Percentiles rank a stretch among this genome's conserved stretches.
These are phyloP conservation scores for Heliamphora exappendiculata DNA, from an alignment of 148 eudicot genomes.

Conservation along the genomic window DNA sequence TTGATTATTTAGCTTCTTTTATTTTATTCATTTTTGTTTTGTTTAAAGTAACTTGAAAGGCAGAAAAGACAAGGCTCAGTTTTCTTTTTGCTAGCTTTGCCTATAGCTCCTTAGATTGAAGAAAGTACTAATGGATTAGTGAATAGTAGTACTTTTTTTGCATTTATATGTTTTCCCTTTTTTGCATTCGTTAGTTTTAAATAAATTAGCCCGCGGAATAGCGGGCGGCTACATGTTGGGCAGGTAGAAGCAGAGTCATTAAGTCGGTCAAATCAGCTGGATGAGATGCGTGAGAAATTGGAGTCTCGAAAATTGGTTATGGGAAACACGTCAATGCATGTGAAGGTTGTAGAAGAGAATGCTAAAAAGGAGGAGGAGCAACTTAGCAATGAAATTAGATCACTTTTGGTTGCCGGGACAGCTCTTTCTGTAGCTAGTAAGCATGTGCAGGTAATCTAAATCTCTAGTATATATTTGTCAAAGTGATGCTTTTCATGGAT, in stretches of 20 bases:
- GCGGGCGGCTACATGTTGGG: conserved; percentile 25
- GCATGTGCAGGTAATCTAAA: conserved; percentile 53
- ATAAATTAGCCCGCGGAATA: conserved; percentile 22
- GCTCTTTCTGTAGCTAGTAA: conserved; percentile 66
- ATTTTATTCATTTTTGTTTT: not conserved
- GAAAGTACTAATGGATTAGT: not conserved
- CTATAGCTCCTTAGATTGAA: not conserved
- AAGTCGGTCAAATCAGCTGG: conserved; percentile 61
- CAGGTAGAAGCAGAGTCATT: conserved; percentile 79
- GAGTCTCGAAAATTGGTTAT: conserved; percentile 59
- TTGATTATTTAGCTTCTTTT: not conserved
- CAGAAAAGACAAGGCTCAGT: not conserved
- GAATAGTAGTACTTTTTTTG: not conserved
- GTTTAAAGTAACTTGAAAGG: not conserved
- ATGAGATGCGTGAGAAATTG: conserved; percentile 78
- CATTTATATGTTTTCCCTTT: not conserved
- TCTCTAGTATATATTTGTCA: not conserved
- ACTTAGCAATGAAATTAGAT: conserved; percentile 65
- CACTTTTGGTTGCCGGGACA: conserved; percentile 71
- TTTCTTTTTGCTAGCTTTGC: not conserved
- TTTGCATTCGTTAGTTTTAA: conserved; percentile 20
- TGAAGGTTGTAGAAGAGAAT: conserved; percentile 71
- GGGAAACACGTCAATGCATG: conserved; percentile 72
- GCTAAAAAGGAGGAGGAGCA: conserved; percentile 74
- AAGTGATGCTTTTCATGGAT: not conserved